phyloP scores from a whole-genome alignment of 2,329 filamentous ascomycete species.

The Aspergillus sp. region DNA sequence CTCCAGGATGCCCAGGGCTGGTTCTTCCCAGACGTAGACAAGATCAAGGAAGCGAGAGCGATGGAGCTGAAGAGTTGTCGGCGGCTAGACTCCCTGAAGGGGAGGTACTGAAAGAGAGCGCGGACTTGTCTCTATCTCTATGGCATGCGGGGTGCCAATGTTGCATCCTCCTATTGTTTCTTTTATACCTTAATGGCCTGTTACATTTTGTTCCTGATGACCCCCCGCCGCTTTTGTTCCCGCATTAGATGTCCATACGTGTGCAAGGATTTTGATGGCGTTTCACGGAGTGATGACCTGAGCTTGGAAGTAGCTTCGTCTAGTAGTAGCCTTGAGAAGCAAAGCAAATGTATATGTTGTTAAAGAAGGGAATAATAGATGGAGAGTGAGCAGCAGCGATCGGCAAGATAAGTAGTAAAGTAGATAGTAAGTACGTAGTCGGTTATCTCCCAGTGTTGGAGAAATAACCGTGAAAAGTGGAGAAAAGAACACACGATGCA shows the following conservation, averaged over 20 bases:
- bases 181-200: constrained; percentile 6
- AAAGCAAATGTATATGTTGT: constrained; percentile 7
- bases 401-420: not conserved
- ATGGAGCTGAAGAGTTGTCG: constrained; percentile 63
- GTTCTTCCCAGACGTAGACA: constrained; percentile 79
- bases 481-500: not conserved
- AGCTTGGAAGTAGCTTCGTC: constrained; percentile 10
- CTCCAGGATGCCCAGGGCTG: constrained; percentile 81
- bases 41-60: constrained; percentile 69
- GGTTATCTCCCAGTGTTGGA: too few relatives aligned
- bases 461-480: not conserved
- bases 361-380: not conserved
- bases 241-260: constrained; percentile 19
- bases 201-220: constrained; percentile 3
- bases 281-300: constrained; percentile 16
- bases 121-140: not conserved
- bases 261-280: constrained; percentile 17
- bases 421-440: not conserved
- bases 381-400: not conserved
- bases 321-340: constrained; percentile 14
- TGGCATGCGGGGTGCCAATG: constrained; percentile 4
- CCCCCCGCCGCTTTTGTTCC: not conserved
- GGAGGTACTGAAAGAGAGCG: constrained; percentile 30
- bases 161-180: constrained; percentile 10
- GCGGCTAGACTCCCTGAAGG: constrained; percentile 55